Evolutionary conservation across 345 rosid species (phyloP).

Genomic region (Turnera subulata): DNA sequence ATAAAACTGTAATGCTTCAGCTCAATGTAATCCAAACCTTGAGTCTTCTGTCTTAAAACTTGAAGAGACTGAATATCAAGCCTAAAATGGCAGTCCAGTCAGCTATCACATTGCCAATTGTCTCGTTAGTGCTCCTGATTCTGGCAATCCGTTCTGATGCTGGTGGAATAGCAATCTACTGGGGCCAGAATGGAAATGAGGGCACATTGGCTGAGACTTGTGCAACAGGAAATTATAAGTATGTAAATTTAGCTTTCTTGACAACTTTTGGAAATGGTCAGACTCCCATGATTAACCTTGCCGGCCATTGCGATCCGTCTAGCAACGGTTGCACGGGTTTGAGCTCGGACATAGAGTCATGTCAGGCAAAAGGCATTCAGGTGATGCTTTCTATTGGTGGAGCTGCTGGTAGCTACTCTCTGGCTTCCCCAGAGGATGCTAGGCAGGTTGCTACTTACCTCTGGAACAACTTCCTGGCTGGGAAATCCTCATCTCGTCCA

Average conservation of each 20-base stretch:
- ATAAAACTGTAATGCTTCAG: too few relatives aligned
- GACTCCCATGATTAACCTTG: slow-evolving; percentile 7
- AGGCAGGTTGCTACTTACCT: slow-evolving; percentile 1
- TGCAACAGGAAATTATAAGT: neutral
- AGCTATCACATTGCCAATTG: neutral
- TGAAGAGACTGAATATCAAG: neutral
- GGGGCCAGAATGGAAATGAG: slow-evolving; percentile 1
- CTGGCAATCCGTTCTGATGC: neutral
- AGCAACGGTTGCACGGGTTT: slow-evolving; percentile 1
- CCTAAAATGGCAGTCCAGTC: neutral
- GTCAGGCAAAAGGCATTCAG: neutral
- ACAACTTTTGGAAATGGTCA: slow-evolving; percentile 1
- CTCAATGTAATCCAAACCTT: too few relatives aligned
- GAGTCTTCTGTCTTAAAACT: too few relatives aligned
- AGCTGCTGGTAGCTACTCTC: slow-evolving; percentile 4
- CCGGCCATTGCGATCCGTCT: slow-evolving; percentile 3
- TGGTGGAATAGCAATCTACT: slow-evolving; percentile 6
- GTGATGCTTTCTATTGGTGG: slow-evolving; percentile 3
- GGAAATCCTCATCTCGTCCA: neutral
- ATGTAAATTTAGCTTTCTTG: slow-evolving; percentile 1
- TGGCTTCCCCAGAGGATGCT: neutral
- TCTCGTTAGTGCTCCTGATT: neutral
- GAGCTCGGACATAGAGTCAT: neutral
- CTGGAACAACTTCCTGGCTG: neutral
- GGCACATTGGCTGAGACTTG: neutral